Evolutionary conservation across 2,329 filamentous ascomycete species (phyloP), one percentile per base, ranked within the genome.

Genomic region (Microcyclospora tardicrescens): DNA sequence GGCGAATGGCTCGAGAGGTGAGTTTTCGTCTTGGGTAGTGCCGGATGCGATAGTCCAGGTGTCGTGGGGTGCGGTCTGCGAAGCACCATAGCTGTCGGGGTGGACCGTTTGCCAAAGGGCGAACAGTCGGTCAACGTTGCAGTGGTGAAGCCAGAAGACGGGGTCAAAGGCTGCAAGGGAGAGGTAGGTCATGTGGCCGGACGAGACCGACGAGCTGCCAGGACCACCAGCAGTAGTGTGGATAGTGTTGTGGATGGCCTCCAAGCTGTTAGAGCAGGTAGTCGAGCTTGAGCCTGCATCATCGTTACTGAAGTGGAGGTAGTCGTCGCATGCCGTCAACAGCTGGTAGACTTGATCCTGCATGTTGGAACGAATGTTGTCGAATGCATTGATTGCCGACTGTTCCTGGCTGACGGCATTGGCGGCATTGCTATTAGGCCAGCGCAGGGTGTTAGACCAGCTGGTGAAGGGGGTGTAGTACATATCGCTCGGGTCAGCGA

Each of bases 1-100:
- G 47, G 73, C 76, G 57, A 86, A 87, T 0, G 83, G 83, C 1
- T 73, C 74, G 13, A 57, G 37, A 2, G 47, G 44, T 10, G 53
- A 51, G 33, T 46, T 28, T 0, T 38, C 32, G 14, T 46, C 35
- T 34, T 50, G 46, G 6, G 40, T 51, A 10, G 42, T 42, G 28
- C 54, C 54, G 24, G 38, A 33, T 2, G 45, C 43, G 34, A 56
- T 50, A 10, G 54, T 56, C 53, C 54, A 57, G 10, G 52, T 56
- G 36, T 39, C 42, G 40, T 50, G 46, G n/a, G 47, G 45, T 16
- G 50, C 49, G 9, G 19, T 13, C 37, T 55, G 51, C 14, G 40
- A 44, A 12, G 39, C 53, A 27, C 49, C 49, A 32, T 53, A 56
- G 3, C 38, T 31, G 35, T 44, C 46, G 5, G 52, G 50, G 40